A percentile compares a stretch with the other conserved stretches of the same genome.
Evolutionary conservation across 179 eudicot genomes (phyloP).

Genomic region (Patellifolia procumbens): DNA sequence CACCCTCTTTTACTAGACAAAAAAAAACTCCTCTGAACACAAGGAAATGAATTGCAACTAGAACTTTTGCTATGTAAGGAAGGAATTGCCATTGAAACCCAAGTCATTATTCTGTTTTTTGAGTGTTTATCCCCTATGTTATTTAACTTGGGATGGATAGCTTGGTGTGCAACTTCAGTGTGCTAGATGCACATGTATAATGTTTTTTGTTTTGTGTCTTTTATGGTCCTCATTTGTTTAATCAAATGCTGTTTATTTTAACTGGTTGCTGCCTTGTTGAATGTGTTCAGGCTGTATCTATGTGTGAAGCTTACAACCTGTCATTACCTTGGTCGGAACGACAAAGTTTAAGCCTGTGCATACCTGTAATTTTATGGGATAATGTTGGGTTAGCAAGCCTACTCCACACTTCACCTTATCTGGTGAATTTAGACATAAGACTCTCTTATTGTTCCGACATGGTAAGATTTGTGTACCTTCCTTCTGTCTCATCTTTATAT

Average conservation of each 20-base stretch:
- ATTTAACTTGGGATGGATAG: background rate
- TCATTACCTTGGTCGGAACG: conserved; percentile 32
- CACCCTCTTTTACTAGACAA: background rate
- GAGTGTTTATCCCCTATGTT: background rate
- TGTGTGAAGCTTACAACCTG: conserved; percentile 22
- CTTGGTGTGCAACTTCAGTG: background rate
- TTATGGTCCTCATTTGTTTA: background rate
- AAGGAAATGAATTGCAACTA: background rate
- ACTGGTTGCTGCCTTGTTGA: background rate
- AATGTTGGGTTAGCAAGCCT: conserved; percentile 30
- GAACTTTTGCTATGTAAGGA: background rate
- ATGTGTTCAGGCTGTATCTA: conserved; percentile 24
- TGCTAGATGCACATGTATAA: background rate
- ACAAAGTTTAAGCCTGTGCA: conserved; percentile 27
- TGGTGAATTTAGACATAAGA: conserved; percentile 26
- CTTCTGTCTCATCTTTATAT: background rate
- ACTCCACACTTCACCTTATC: conserved; percentile 29
- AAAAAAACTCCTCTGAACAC: background rate
- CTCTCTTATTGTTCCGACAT: conserved; percentile 26
- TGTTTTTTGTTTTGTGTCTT: background rate
- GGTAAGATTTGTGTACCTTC: conserved; percentile 15
- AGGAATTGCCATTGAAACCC: background rate
- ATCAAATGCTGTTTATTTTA: background rate
- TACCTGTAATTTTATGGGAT: conserved; percentile 23
- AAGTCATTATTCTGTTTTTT: background rate